Conservation (phyloP, 495 filamentous ascomycete species). For the Lophium mytilinum region DNA sequence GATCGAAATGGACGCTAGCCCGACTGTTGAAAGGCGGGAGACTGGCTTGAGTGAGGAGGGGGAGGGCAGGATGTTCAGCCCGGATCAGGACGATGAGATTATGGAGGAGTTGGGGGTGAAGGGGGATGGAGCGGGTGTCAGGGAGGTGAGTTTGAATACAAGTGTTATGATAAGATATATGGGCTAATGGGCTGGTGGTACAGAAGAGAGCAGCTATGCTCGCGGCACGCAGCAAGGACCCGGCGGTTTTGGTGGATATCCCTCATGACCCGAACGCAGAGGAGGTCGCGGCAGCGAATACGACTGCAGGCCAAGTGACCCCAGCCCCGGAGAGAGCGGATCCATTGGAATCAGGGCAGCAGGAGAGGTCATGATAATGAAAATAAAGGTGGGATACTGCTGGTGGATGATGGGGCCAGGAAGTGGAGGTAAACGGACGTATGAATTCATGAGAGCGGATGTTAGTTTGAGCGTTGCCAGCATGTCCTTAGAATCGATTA, state of each 20-base stretch:
- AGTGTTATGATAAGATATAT: neutral
- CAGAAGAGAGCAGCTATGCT: slow-evolving; percentile 29
- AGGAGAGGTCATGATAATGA: too few species aligned
- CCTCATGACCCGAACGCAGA: slow-evolving; percentile 29
- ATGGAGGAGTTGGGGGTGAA: slow-evolving; percentile 21
- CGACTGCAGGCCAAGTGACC: slow-evolving; percentile 15
- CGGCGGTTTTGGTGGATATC: slow-evolving; percentile 33
- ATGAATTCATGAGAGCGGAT: too few species aligned
- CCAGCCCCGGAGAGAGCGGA: neutral
- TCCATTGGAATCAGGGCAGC: too few species aligned
- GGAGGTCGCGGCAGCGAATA: slow-evolving; percentile 29
- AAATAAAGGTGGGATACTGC: too few species aligned
- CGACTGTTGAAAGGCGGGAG: neutral
- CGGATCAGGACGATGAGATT: slow-evolving; percentile 17
- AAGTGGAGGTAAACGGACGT: too few species aligned
- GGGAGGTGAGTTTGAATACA: slow-evolving; percentile 18
- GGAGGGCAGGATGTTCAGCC: slow-evolving; percentile 3
- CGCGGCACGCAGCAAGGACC: slow-evolving; percentile 25
- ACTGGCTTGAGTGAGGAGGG: neutral
- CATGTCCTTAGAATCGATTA: too few species aligned
- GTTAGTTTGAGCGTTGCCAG: too few species aligned
- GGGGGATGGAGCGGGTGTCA: slow-evolving; percentile 9
- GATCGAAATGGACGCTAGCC: slow-evolving; percentile 29
- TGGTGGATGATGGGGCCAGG: too few species aligned
- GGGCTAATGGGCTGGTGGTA: neutral